Evolutionary conservation across 768 basidiomycete species (phyloP), one percentile per base, ranked within the genome.

Genomic region (Rhodocollybia butyracea): DNA sequence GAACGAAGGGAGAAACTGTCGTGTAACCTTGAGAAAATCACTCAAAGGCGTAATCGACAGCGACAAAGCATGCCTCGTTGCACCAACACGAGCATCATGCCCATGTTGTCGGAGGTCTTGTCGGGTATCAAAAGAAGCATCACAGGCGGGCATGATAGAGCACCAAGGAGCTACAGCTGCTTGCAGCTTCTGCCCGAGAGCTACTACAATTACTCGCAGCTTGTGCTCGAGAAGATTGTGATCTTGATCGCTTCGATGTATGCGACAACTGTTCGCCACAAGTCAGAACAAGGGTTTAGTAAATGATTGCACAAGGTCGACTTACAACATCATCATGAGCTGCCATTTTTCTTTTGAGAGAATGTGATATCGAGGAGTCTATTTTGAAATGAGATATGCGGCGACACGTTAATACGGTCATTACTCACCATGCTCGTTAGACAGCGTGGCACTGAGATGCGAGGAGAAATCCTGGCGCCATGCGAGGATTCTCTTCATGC

Each of bases 1-100:
- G 21, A 45, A 45, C 48, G 26, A 38, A 22, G 27, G 11, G n/a
- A 34, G 46, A 22, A 47, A 47, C 7, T 31, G 13, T 15, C 21
- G 17, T 21, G 21, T 2, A 43, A 4, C 46, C 30, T 32, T 47
- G 29, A 19, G 3, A n/a, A 39, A 40, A 38, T 71, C 59, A 74
- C 66, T 91, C 89, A 56, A 90, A 82, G 22, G 82, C 81, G 68
- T 91, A 91, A 59, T 85, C 82, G 63, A 89, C 88, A 11, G 88
- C 88, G 50, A 78, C 78, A 56, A 78, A 80, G 63, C 89, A 91
- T 6, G 88, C 89, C 63, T 88, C 86, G 63, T 80, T 80, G 75
- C 71, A 27, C 72, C 67, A 10, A 76, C 63, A n/a, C 39, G 53
- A n/a, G 53, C 69, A n/a, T 76, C 71, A 38, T 63, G 71, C 21